Evolutionary conservation across 208 protist species (phyloP).

Genomic region (Crithidia thermophila): DNA sequence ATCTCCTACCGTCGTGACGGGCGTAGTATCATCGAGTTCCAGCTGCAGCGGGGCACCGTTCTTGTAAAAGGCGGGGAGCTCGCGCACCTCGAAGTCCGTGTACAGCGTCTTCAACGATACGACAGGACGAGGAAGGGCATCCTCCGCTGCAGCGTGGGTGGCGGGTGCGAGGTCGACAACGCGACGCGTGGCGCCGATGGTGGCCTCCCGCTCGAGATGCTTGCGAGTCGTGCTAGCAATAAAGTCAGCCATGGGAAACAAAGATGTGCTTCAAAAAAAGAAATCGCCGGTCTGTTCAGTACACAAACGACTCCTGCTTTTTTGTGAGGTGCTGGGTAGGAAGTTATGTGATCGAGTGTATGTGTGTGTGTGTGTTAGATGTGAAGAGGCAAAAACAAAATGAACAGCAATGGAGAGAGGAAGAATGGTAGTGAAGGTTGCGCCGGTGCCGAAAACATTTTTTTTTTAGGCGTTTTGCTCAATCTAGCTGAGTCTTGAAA

Average conservation of each 20-base stretch:
- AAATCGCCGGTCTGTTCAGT: too few relatives aligned
- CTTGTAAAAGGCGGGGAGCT: slow-evolving; percentile 65
- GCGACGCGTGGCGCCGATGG: slow-evolving; percentile 61
- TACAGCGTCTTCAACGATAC: slow-evolving; percentile 84
- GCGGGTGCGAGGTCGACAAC: slow-evolving; percentile 42
- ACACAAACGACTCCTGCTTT: too few relatives aligned
- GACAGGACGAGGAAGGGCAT: slow-evolving; percentile 20
- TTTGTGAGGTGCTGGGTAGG: too few relatives aligned
- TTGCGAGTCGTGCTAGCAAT: slow-evolving; percentile 3
- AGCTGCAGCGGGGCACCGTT: slow-evolving; percentile 66
- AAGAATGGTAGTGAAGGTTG: neutral
- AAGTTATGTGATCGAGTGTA: too few relatives aligned
- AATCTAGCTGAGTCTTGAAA: too few relatives aligned
- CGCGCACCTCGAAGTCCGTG: slow-evolving; percentile 90
- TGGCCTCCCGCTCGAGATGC: slow-evolving; percentile 46
- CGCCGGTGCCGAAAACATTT: neutral
- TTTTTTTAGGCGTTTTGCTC: too few relatives aligned
- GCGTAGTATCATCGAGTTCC: slow-evolving; percentile 40
- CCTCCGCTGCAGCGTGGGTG: slow-evolving; percentile 9
- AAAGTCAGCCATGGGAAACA: slow-evolving; percentile 9
- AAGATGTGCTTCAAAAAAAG: neutral
- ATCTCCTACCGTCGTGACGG: neutral
- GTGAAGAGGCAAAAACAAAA: neutral
- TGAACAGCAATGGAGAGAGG: neutral
- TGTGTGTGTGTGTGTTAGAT: neutral